Evolutionary conservation across 148 eudicot species (phyloP).

Genomic region (Amaranthus palmeri): DNA sequence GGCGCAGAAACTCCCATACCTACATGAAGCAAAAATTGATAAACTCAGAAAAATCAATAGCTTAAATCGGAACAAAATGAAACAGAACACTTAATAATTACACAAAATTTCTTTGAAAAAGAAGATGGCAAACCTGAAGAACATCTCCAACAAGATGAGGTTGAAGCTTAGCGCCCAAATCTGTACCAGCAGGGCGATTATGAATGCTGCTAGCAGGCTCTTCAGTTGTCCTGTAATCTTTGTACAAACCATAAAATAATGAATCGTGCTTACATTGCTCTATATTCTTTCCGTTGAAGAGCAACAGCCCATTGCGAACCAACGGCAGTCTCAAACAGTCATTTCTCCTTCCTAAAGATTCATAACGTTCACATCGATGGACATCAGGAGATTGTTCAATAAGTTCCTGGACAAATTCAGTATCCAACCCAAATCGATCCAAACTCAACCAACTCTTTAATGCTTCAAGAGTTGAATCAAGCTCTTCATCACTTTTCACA

Average conservation of each 20-base stretch:
- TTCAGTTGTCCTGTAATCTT: constrained; percentile 19
- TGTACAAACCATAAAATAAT: constrained; percentile 31
- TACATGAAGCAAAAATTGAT: constrained; percentile 19
- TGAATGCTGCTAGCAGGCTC: constrained; percentile 17
- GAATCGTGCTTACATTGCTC: constrained; percentile 28
- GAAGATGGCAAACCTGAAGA: constrained; percentile 43
- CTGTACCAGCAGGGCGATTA: constrained; percentile 40
- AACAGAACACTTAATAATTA: neutral
- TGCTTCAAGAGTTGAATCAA: constrained; percentile 31
- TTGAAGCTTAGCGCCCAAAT: constrained; percentile 43
- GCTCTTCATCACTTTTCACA: constrained; percentile 27
- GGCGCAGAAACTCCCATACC: constrained; percentile 47
- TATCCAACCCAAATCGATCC: constrained; percentile 69
- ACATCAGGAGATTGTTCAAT: constrained; percentile 49
- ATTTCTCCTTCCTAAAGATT: constrained; percentile 38
- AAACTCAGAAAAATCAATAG: neutral
- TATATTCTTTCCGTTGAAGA: constrained; percentile 36
- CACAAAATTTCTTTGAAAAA: neutral
- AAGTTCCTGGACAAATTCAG: constrained; percentile 60
- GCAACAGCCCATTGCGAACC: constrained; percentile 50
- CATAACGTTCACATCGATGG: constrained; percentile 38
- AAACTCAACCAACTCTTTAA: constrained; percentile 48
- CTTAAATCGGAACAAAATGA: neutral
- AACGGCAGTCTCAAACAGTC: constrained; percentile 28
- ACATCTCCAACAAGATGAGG: constrained; percentile 46